Base-by-base conservation (phyloP, 805 yeast species). In the Yarrowia sp. region DNA sequence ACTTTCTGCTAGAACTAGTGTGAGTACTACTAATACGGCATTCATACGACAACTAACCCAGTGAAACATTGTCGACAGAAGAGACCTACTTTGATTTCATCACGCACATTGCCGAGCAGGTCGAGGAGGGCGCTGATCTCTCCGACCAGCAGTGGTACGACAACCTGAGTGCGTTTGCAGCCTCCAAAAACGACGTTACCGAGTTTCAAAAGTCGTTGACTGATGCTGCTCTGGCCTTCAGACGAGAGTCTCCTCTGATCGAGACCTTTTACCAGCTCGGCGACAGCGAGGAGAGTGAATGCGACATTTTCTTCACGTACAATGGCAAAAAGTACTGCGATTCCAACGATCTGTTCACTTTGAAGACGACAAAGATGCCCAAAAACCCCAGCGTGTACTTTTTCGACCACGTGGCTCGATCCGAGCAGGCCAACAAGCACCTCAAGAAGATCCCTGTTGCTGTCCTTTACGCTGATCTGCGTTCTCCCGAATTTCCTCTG, bases 301-400 rank as follows among this genome's bases (percentile, higher is more conserved):
- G 78, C 6, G 70, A 69, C 5, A 78, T 84, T 0, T 86, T 89
- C 82, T 73, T 86, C 8, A 71, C 77, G 65, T 80, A 80, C 68
- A 84, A 86, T 66, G 83, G 83, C 57, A 78, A 79, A 31, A 73
- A 80, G 1, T 87, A 86, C 71, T 86, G 92, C 70, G 83, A 87
- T 9, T 77, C 86, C 2, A 89, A 84, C 65, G 96, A 88, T 65
- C 81, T 91, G 0, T 95, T 84, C 74, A 96, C 97, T 2, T 78
- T 95, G 65, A 87, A 88, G 73, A 83, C 90, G 4, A 78, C 78
- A 31, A 76, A 77, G n/a, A 69, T 72, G 4, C 48, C 69, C 18
- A 60, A 65, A 10, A 66, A 2, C 33, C 76, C 14, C 50, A 76
- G 3, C 78, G 47, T 58, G 11, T 72, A 74, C 14, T 55, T 73